phyloP scores from a whole-genome alignment of 768 basidiomycete species.

The Lactarius sanguifluus region DNA sequence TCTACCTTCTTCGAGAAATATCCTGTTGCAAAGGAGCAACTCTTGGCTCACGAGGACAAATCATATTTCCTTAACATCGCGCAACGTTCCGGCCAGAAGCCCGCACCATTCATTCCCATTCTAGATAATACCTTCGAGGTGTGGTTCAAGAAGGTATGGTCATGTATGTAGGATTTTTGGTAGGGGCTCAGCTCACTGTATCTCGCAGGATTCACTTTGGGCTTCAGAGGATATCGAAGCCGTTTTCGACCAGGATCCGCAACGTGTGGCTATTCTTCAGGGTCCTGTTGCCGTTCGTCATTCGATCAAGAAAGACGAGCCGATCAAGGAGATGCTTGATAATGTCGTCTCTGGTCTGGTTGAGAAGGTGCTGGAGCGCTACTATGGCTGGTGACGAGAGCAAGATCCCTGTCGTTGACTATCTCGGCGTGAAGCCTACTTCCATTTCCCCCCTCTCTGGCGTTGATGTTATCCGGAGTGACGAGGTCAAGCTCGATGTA shows the following conservation, averaged over 20 bases:
- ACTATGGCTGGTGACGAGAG: conserved; percentile 74
- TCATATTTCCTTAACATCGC: conserved; percentile 95
- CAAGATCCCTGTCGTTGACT: conserved; percentile 79
- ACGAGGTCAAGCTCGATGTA: conserved; percentile 51
- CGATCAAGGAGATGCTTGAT: conserved; percentile 88
- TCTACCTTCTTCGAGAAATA: conserved; percentile 83
- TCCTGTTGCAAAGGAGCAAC: conserved; percentile 76
- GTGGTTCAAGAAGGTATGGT: conserved; percentile 97
- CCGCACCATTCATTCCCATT: conserved; percentile 96
- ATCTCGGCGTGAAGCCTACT: conserved; percentile 60
- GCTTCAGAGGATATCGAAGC: conserved; percentile 98
- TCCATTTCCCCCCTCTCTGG: conserved; percentile 42
- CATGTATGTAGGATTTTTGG: conserved; percentile 1
- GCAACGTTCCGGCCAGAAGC: conserved; percentile 96
- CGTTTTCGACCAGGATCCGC: conserved; percentile 97
- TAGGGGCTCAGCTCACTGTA: conserved; percentile 20
- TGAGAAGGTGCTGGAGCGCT: conserved; percentile 71
- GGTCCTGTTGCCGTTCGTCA: conserved; percentile 94
- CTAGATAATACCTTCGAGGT: conserved; percentile 92
- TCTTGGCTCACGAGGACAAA: conserved; percentile 89
- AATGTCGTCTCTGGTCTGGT: conserved; percentile 80
- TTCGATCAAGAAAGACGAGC: conserved; percentile 86
- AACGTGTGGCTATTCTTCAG: conserved; percentile 96
- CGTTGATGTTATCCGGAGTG: conserved; percentile 44
- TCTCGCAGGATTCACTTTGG: conserved; percentile 88